Base-by-base conservation (phyloP, 768 basidiomycete species). In the Tephrocybe rancida region DNA sequence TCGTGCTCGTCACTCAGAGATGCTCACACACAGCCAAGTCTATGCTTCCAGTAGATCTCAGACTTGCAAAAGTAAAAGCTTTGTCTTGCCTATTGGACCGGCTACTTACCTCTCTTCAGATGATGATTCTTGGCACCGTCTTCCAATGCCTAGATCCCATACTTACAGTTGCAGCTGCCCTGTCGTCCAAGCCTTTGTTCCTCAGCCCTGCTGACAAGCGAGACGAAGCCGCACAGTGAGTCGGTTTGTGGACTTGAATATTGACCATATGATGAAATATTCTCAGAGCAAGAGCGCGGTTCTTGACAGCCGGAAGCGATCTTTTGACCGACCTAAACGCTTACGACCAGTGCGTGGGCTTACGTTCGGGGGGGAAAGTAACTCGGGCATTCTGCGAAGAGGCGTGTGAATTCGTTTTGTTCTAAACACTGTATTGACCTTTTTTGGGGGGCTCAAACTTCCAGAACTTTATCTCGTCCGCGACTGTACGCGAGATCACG, bases 121-220 rank as follows among this genome's bases (percentile, higher is more conserved):
- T 98, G 90, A 82, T 98, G 21, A 81, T 97, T 6, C 75, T 97
- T 0, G 93, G 83, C 0, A 81, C 86, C 5, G 80, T 95, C 42
- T 95, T 98, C 73, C 81, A 81, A 59, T 95, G 93, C 60, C 71
- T 96, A 8, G 86, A 84, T 49, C 91, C 92, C 2, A 77, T 92
- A 11, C 75, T 95, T 26, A 93, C 91, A 1, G 81, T 95, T 29
- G 88, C 86, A 0, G 92, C 94, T 16, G 77, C 84, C 54, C 70
- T 98, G 30, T 95, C 94, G 2, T 90, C 88, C 3, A 98, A 95
- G 63, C 88, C 95, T 0, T 69, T 98, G 44, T 98, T 97, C 70
- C 59, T 84, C 11, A 90, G 71, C 55, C 92, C 94, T 0, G 77
- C 89, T 67, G 93, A 95, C 25, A 88, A 87, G 65, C 80, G 92